Conservation (phyloP, 2,329 filamentous ascomycete species). For the Rutstroemia sp. region DNA sequence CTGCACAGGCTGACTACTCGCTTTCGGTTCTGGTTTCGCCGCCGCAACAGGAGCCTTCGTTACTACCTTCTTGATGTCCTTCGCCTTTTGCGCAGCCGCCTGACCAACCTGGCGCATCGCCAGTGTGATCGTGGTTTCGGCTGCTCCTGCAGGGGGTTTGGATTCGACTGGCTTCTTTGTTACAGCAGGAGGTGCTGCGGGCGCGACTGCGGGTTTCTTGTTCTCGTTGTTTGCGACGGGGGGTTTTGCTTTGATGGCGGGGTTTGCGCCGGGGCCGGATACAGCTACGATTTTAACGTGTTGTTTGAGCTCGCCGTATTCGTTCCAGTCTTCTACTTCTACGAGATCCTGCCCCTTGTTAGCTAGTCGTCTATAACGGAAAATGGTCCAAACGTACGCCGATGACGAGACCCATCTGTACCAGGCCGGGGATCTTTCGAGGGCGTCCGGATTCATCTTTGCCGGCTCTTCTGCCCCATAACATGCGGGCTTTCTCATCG, state of each 20-base stretch:
- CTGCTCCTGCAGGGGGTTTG: constrained; percentile 15
- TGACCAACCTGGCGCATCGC: constrained; percentile 51
- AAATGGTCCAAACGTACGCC: constrained; percentile 54
- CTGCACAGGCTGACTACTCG: not conserved
- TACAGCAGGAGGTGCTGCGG: constrained; percentile 18
- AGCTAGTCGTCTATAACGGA: constrained; percentile 7
- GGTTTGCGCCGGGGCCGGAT: constrained; percentile 13
- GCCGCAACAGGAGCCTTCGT: constrained; percentile 4
- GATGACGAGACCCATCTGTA: constrained; percentile 78
- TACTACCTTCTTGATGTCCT: constrained; percentile 43
- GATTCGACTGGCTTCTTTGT: constrained; percentile 9
- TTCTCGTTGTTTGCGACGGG: constrained; percentile 27
- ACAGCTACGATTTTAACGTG: constrained; percentile 38
- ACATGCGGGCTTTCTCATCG: constrained; percentile 77
- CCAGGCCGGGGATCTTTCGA: constrained; percentile 79
- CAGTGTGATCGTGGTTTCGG: constrained; percentile 30
- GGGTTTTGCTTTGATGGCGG: constrained; percentile 19
- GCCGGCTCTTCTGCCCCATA: constrained; percentile 79
- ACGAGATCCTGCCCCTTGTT: constrained; percentile 64
- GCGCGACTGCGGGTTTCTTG: constrained; percentile 25
- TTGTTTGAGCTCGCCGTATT: constrained; percentile 90
- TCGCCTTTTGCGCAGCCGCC: constrained; percentile 58
- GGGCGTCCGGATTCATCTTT: constrained; percentile 54
- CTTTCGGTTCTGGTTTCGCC: not conserved
- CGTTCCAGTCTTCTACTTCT: constrained; percentile 98